Conservation (phyloP, 768 basidiomycete genomes). For the Dioszegia aurantiaca region DNA sequence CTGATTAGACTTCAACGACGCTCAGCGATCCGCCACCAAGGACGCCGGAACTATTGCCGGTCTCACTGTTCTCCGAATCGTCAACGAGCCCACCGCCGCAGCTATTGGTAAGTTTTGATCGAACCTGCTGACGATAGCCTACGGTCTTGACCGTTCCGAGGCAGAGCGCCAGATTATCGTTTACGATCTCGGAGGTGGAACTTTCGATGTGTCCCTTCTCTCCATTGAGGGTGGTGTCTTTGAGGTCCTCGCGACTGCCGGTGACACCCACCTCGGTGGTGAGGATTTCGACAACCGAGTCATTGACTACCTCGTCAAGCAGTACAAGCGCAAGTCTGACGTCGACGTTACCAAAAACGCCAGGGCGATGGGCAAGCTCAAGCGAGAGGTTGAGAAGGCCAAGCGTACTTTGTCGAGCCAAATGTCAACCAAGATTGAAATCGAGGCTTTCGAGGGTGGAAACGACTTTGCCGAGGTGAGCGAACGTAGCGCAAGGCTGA, state of each 20-base stretch:
- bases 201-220: slow-evolving; percentile 94
- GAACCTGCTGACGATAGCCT: slow-evolving; percentile 54
- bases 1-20: slow-evolving; percentile 81
- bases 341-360: slow-evolving; percentile 76
- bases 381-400: slow-evolving; percentile 89
- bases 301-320: slow-evolving; percentile 92
- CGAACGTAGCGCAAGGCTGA: slow-evolving; percentile 6
- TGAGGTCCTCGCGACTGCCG: slow-evolving; percentile 96
- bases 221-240: slow-evolving; percentile 97
- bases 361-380: slow-evolving; percentile 83
- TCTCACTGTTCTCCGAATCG: slow-evolving; percentile 93
- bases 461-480: slow-evolving; percentile 85
- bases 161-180: slow-evolving; percentile 95
- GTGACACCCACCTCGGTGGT: slow-evolving; percentile 97
- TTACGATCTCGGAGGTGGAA: slow-evolving; percentile 97
- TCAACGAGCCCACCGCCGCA: slow-evolving; percentile 98
- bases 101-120: slow-evolving; percentile 61
- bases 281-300: slow-evolving; percentile 98
- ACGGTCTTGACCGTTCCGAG: slow-evolving; percentile 92
- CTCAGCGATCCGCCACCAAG: slow-evolving; percentile 97
- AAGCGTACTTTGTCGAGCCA: slow-evolving; percentile 90
- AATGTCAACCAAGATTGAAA: slow-evolving; percentile 86
- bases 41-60: slow-evolving; percentile 94
- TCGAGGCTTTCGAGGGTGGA: slow-evolving; percentile 91
- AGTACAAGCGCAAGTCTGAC: slow-evolving; percentile 92